Percentiles rank a stretch among this genome's conserved stretches.
Evolutionary conservation across 1,284 basidiomycete genomes (phyloP).

Genomic region (Puccinia polysora): DNA sequence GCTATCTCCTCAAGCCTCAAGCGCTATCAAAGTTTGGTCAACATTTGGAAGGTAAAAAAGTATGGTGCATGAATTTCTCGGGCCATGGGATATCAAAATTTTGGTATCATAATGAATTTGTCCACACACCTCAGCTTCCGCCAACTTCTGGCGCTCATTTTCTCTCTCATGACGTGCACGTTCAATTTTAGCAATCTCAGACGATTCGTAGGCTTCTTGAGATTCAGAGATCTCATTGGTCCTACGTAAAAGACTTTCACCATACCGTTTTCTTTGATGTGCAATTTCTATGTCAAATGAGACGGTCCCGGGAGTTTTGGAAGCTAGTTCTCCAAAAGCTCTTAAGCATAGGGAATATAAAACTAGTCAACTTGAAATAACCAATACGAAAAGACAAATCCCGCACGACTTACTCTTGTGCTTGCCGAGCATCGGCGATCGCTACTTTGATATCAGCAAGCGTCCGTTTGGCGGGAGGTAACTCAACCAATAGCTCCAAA

Average conservation of each 20-base stretch:
- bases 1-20: constrained; percentile 34
- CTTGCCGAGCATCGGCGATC: constrained; percentile 75
- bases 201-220: constrained; percentile 70
- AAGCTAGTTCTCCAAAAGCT: constrained; percentile 73
- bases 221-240: constrained; percentile 65
- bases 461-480: constrained; percentile 69
- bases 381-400: not conserved
- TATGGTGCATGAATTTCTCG: not conserved
- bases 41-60: not conserved
- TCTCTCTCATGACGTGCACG: constrained; percentile 45
- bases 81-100: not conserved
- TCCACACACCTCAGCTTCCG: constrained; percentile 30
- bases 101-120: not conserved
- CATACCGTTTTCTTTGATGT: constrained; percentile 79
- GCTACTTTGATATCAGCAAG: constrained; percentile 71
- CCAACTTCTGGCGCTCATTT: constrained; percentile 34
- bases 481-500: constrained; percentile 73
- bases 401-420: constrained; percentile 66
- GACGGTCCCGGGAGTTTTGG: constrained; percentile 65
- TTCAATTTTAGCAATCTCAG: constrained; percentile 60
- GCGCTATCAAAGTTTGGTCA: not conserved
- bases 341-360: constrained; percentile 55
- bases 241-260: constrained; percentile 72
- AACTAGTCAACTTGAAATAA: not conserved
- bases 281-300: constrained; percentile 81